Conservation (phyloP, 257 asterid genomes). For the Parsonsia alboflavescens region DNA sequence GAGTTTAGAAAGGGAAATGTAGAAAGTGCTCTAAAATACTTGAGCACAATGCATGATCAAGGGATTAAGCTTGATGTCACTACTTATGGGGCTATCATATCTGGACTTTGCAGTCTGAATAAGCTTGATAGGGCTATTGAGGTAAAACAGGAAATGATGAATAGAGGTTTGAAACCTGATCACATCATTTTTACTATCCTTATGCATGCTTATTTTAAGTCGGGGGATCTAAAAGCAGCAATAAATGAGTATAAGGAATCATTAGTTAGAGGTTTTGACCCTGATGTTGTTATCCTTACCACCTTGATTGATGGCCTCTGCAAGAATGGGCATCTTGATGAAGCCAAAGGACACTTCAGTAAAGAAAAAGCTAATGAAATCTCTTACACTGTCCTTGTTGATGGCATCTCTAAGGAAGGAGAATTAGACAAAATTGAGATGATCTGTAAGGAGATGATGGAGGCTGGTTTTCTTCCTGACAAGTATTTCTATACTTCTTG, state of each 20-base stretch:
- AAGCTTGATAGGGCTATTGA: constrained; percentile 15
- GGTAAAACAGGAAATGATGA: constrained; percentile 12
- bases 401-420: constrained; percentile 23
- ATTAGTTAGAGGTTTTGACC: constrained; percentile 11
- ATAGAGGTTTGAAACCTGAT: constrained; percentile 13
- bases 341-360: constrained; percentile 14
- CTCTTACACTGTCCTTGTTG: constrained; percentile 16
- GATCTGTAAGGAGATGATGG: constrained; percentile 18
- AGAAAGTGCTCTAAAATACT: constrained; percentile 12
- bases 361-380: constrained; percentile 21
- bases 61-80: constrained; percentile 17
- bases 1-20: constrained; percentile 18
- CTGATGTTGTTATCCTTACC: constrained; percentile 19
- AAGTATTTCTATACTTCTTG: constrained; percentile 23
- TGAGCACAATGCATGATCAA: constrained; percentile 13
- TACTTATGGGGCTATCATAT: constrained; percentile 17
- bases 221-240: constrained; percentile 15
- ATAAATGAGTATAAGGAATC: constrained; percentile 20
- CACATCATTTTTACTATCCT: constrained; percentile 10
- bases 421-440: constrained; percentile 17
- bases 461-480: constrained; percentile 23
- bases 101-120: constrained; percentile 11
- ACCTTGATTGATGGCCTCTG: constrained; percentile 21
- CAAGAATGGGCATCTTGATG: constrained; percentile 19
- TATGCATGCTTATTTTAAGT: constrained; percentile 14